Evolutionary conservation across 148 eudicot genomes (phyloP).

Genomic region (Simmondsia chinensis): DNA sequence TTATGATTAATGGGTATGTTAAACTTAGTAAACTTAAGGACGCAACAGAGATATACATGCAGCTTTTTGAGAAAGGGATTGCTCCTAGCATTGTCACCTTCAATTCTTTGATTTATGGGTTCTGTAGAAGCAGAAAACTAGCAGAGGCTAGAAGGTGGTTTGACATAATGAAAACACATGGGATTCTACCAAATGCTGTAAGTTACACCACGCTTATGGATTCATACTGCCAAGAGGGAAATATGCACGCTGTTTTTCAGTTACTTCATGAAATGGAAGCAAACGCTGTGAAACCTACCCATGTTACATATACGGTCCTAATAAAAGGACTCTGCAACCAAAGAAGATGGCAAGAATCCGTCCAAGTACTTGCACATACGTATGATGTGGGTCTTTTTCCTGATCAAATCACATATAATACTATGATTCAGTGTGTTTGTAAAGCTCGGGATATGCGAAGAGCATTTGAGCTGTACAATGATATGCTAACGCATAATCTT

Average conservation of each 20-base stretch:
- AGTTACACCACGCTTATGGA: constrained; percentile 81
- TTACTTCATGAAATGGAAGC: constrained; percentile 50
- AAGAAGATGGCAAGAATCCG: constrained; percentile 37
- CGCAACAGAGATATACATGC: constrained; percentile 44
- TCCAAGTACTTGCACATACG: constrained; percentile 39
- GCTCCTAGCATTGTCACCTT: constrained; percentile 60
- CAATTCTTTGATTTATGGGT: constrained; percentile 73
- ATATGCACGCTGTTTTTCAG: constrained; percentile 25
- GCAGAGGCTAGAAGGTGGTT: constrained; percentile 50
- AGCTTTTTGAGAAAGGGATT: constrained; percentile 41
- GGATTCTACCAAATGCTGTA: constrained; percentile 44
- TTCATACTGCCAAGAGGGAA: constrained; percentile 40
- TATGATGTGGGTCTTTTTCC: constrained; percentile 40
- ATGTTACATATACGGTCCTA: constrained; percentile 62
- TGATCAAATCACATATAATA: constrained; percentile 64
- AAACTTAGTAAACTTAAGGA: constrained; percentile 40
- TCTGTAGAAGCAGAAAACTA: constrained; percentile 40
- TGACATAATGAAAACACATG: constrained; percentile 28
- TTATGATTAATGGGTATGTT: constrained; percentile 68
- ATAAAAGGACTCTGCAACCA: constrained; percentile 58
- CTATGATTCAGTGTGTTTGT: constrained; percentile 57
- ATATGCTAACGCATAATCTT: constrained; percentile 42
- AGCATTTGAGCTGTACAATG: constrained; percentile 39
- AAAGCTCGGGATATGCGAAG: constrained; percentile 28
- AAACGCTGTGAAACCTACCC: constrained; percentile 42